Evolutionary conservation across 768 basidiomycete genomes (phyloP).

Genomic region (Crucibulum laeve): DNA sequence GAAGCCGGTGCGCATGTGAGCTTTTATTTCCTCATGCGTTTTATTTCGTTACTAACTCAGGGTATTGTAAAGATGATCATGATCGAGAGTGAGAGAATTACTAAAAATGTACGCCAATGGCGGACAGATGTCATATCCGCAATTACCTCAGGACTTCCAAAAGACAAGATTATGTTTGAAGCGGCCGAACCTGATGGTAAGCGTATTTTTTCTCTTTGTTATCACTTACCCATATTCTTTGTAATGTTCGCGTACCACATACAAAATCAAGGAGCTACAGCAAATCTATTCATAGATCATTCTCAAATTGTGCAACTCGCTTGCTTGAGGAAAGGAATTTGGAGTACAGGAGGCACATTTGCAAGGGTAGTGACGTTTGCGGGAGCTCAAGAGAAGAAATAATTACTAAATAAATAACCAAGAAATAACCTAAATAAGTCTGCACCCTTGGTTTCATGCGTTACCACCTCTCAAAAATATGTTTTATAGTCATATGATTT

Average conservation of each 20-base stretch:
- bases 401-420: not conserved
- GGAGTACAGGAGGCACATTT: slow-evolving; percentile 40
- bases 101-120: slow-evolving; percentile 38
- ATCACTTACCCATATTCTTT: not conserved
- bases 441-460: too few species aligned
- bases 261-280: slow-evolving; percentile 36
- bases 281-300: slow-evolving; percentile 41
- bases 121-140: slow-evolving; percentile 38
- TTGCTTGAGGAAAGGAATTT: slow-evolving; percentile 38
- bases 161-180: slow-evolving; percentile 42
- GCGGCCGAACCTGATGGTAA: slow-evolving; percentile 33
- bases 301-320: slow-evolving; percentile 40
- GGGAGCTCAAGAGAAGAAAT: slow-evolving; percentile 4
- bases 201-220: not conserved
- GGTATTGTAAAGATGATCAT: slow-evolving; percentile 40
- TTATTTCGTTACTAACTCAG: too few species aligned
- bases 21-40: not conserved
- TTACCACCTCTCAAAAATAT: too few species aligned
- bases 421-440: too few species aligned
- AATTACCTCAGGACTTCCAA: slow-evolving; percentile 33
- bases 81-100: slow-evolving; percentile 45
- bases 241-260: slow-evolving; percentile 38
- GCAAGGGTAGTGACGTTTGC: slow-evolving; percentile 37
- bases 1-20: slow-evolving; percentile 33
- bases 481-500: not conserved